phyloP scores from a whole-genome alignment of 331 rosid species.

The Spiraea crenata region DNA sequence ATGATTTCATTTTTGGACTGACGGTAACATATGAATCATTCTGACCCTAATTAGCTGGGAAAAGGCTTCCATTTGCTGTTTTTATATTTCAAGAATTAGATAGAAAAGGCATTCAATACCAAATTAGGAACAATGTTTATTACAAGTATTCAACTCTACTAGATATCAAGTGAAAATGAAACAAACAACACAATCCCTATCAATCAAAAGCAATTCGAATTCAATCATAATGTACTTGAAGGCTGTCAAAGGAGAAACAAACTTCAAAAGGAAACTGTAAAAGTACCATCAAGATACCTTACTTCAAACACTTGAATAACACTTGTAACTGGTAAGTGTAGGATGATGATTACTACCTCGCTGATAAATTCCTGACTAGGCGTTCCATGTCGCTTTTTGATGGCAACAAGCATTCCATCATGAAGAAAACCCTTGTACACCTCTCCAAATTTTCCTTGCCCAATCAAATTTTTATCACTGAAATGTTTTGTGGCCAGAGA shows the following conservation, averaged over 20 bases:
- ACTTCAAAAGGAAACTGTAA: not conserved
- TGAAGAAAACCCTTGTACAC: constrained; percentile 89
- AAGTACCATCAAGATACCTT: not conserved
- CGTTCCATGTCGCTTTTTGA: constrained; percentile 68
- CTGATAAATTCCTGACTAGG: constrained; percentile 71
- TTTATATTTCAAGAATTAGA: too few relatives aligned
- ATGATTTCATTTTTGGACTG: too few relatives aligned
- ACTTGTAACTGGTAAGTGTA: not conserved
- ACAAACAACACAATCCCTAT: not conserved
- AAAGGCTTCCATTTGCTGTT: too few relatives aligned
- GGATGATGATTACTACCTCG: constrained; percentile 47
- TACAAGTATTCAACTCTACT: not conserved
- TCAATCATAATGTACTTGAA: not conserved
- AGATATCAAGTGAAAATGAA: not conserved
- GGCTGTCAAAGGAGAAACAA: not conserved
- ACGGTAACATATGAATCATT: not conserved
- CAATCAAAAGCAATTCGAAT: not conserved
- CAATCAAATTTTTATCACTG: constrained; percentile 75
- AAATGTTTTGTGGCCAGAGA: constrained; percentile 74
- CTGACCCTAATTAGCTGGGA: not conserved
- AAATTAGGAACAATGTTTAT: not conserved
- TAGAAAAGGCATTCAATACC: not conserved
- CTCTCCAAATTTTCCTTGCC: constrained; percentile 91
- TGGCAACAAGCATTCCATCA: constrained; percentile 88
- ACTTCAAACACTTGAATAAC: not conserved